These are phyloP conservation scores for Viola odorata DNA, from an alignment of 345 rosid species.

Conservation along the genomic window DNA sequence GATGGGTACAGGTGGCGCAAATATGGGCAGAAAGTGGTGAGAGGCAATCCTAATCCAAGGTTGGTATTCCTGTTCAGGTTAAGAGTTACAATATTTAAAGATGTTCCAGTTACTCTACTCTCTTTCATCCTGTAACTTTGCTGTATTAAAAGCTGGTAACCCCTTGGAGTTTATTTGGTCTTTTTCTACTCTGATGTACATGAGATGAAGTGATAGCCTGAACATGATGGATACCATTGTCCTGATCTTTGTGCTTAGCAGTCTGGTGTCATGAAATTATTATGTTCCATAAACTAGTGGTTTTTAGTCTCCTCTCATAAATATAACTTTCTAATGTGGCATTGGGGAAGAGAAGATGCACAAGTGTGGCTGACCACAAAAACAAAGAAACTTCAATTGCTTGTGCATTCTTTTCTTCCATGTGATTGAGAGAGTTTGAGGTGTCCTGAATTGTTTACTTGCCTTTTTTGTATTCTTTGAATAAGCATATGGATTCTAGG, in stretches of 20 bases:
- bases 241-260: neutral
- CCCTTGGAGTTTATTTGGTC: no score
- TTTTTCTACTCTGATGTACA: neutral
- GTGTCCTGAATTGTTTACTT: neutral
- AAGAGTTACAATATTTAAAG: neutral
- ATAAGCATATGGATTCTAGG: neutral
- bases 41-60: slow-evolving; percentile 99
- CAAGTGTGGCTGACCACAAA: neutral
- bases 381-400: neutral
- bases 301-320: neutral
- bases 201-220: neutral
- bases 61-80: slow-evolving; percentile 14
- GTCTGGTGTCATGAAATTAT: neutral
- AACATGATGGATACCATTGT: neutral
- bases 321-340: neutral
- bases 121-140: neutral
- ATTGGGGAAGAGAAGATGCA: neutral
- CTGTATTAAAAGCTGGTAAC: no score
- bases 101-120: neutral
- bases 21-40: slow-evolving; percentile 98
- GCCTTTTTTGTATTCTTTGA: neutral
- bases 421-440: neutral
- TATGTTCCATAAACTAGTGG: neutral
- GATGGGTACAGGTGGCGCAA: slow-evolving; percentile 99
- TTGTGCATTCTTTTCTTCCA: slow-evolving; percentile 1